Evolutionary conservation across 495 filamentous ascomycete genomes (phyloP).

Genomic region (Aspergillus cavernicola): DNA sequence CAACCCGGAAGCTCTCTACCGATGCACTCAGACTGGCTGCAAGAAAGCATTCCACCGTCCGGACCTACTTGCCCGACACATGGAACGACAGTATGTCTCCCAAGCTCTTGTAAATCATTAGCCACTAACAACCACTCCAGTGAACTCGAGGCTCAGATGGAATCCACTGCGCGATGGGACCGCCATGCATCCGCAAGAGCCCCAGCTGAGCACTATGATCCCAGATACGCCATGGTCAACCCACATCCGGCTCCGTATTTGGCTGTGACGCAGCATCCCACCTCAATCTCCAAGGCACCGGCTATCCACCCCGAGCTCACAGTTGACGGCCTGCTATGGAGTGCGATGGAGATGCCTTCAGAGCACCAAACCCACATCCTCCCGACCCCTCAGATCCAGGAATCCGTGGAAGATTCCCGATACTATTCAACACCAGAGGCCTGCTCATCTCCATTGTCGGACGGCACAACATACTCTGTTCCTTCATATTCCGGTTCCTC

Average conservation of each 20-base stretch:
- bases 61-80: conserved; percentile 75
- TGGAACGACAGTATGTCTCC: conserved; percentile 72
- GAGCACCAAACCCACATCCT: conserved; percentile 33
- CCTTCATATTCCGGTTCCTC: conserved; percentile 37
- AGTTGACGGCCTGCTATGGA: conserved; percentile 38
- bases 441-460: conserved; percentile 42
- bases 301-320: conserved; percentile 41
- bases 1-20: conserved; percentile 61
- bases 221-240: conserved; percentile 29
- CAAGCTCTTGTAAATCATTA: not conserved
- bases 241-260: conserved; percentile 23
- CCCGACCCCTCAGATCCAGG: conserved; percentile 32
- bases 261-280: conserved; percentile 26
- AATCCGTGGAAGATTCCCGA: conserved; percentile 37
- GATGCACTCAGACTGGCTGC: conserved; percentile 66
- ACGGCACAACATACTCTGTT: conserved; percentile 33
- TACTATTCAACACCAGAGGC: conserved; percentile 45
- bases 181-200: conserved; percentile 21
- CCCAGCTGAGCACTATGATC: conserved; percentile 24
- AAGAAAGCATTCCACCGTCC: conserved; percentile 75
- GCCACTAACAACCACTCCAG: conserved; percentile 17
- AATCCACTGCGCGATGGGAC: conserved; percentile 31
- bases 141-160: conserved; percentile 40
- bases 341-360: conserved; percentile 34
- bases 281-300: conserved; percentile 45